Conservation (phyloP, 2,329 filamentous ascomycete species). For the Chrysoporthe deuterocubensis region DNA sequence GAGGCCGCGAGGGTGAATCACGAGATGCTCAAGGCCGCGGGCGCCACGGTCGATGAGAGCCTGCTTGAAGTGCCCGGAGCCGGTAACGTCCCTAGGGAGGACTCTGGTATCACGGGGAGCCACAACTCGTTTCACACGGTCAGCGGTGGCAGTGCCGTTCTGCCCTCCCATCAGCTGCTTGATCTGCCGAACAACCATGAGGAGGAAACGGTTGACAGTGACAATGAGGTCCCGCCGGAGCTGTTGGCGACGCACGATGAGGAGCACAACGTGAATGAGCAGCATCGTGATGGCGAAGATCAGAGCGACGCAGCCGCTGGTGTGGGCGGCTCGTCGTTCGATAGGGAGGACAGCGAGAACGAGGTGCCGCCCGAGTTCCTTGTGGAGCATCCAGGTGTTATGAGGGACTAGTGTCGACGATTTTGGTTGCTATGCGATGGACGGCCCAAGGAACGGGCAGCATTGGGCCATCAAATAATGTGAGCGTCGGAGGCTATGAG, state of each 20-base stretch:
- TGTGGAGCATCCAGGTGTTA: conserved; percentile 43
- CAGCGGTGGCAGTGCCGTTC: conserved; percentile 36
- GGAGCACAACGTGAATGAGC: conserved; percentile 29
- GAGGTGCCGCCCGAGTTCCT: conserved; percentile 58
- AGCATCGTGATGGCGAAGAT: neutral
- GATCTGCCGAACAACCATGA: conserved; percentile 30
- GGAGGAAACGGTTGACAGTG: conserved; percentile 31
- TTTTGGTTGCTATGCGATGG: neutral
- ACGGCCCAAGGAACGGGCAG: too few relatives aligned
- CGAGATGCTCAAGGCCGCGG: conserved; percentile 37
- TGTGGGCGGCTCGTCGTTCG: conserved; percentile 12
- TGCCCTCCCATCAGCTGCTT: conserved; percentile 37
- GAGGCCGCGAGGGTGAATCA: conserved; percentile 39
- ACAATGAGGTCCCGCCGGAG: conserved; percentile 50
- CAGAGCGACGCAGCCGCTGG: neutral
- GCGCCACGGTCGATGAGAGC: conserved; percentile 35
- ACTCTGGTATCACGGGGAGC: conserved; percentile 17
- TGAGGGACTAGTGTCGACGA: conserved; percentile 21
- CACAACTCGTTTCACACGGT: conserved; percentile 29
- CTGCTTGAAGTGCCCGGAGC: conserved; percentile 14
- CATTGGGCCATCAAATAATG: neutral
- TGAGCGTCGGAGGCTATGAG: neutral
- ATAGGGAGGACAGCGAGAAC: conserved; percentile 47
- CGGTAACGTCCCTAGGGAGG: conserved; percentile 21
- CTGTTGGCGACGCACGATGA: conserved; percentile 42